phyloP scores from a whole-genome alignment of 495 filamentous ascomycete species.

The Penicillium taxi region DNA sequence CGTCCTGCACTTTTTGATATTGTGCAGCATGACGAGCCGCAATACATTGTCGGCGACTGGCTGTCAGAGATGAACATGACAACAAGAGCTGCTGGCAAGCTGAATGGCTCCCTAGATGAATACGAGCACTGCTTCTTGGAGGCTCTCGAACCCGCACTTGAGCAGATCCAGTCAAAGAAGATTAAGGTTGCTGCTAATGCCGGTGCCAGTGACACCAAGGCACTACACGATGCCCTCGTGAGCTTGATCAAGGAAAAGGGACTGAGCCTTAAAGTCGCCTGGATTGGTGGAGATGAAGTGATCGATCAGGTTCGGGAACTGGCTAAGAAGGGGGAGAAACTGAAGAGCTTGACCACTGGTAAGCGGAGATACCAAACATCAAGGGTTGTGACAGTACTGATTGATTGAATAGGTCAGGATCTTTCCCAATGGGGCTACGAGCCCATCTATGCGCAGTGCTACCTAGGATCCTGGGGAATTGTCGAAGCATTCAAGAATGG shows the following conservation, averaged over 20 bases:
- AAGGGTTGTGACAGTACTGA: no score
- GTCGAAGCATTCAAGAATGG: no score
- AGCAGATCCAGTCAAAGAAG: background rate
- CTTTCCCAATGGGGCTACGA: no score
- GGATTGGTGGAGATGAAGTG: background rate
- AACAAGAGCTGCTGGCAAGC: background rate
- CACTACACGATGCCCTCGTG: background rate
- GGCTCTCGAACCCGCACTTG: background rate
- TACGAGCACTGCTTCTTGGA: no score
- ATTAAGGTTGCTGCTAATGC: background rate
- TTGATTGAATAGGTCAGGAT: no score
- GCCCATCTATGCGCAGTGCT: no score
- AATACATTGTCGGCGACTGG: slow-evolving; percentile 1
- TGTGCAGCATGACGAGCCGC: no score
- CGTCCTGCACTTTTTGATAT: no score
- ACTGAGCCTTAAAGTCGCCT: background rate
- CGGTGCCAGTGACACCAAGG: background rate
- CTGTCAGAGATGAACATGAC: background rate
- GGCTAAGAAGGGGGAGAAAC: background rate
- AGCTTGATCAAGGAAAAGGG: background rate
- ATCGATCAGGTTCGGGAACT: background rate
- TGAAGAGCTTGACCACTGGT: background rate
- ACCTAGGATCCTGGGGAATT: no score
- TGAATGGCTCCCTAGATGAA: background rate
- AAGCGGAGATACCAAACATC: no score